Conservation (phyloP, 208 protist species). For the Endotrypanum monterogeii region DNA sequence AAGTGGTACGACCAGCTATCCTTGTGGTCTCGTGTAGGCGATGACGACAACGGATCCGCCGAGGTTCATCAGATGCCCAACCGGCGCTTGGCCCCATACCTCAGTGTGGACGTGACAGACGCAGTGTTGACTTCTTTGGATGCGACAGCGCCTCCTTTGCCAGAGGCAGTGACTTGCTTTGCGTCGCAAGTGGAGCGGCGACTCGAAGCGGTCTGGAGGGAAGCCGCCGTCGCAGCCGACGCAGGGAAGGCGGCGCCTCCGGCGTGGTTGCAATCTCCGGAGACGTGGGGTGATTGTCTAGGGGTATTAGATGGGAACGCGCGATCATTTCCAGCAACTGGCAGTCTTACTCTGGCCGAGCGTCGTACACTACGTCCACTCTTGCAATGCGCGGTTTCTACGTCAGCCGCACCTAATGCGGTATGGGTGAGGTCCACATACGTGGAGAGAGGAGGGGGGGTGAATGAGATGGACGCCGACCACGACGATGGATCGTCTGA, state of each 20-base stretch:
- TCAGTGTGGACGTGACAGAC: slow-evolving; percentile 30
- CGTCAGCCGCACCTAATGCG: slow-evolving; percentile 15
- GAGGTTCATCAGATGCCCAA: background rate
- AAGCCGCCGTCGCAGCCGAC: background rate
- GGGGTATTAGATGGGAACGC: background rate
- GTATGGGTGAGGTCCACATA: slow-evolving; percentile 18
- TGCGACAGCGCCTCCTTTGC: slow-evolving; percentile 12
- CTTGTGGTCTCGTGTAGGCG: background rate
- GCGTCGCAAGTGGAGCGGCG: slow-evolving; percentile 15
- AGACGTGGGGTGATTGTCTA: slow-evolving; percentile 6
- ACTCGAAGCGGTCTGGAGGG: background rate
- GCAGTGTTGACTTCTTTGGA: slow-evolving; percentile 16
- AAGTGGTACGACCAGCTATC: slow-evolving; percentile 12
- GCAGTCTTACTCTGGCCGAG: slow-evolving; percentile 10
- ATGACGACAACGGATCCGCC: background rate
- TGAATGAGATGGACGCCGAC: background rate
- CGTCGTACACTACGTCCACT: slow-evolving; percentile 8
- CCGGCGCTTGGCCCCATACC: background rate
- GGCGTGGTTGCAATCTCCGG: slow-evolving; percentile 10
- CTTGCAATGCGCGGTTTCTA: slow-evolving; percentile 27
- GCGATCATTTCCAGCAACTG: background rate
- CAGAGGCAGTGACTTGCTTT: slow-evolving; percentile 9
- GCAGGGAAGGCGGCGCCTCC: background rate
- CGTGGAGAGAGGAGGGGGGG: background rate
- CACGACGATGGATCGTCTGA: background rate